Base-by-base conservation (phyloP, 371 early-diverging fungal species). In the Rhizomucor miehei region DNA sequence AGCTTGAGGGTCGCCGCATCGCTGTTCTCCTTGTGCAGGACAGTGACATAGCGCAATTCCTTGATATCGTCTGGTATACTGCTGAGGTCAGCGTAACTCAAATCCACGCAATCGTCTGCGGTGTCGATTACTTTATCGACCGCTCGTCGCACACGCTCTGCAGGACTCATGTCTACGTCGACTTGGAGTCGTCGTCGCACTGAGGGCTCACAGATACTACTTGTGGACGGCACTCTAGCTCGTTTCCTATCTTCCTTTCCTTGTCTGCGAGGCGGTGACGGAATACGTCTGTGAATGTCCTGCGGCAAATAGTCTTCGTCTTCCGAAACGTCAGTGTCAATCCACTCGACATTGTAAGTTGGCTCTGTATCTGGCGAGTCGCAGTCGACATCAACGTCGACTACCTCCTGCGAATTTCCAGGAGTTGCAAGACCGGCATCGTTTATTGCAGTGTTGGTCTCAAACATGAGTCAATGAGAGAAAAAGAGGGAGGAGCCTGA, bases 71-170 rank as follows among this genome's bases (percentile, higher is more conserved):
- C 60, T 4, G 83, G 83, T 47, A 83, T 67, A 43, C 79, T 75
- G 1, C 60, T 65, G 47, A 83, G 51, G 6, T 70, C 75, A 3
- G 8, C n/a, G 34, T 77, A 82, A 80, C 83, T 77, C 10, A 83
- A 58, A 46, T 83, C 80, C 12, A 79, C 74, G 29, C 63, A 59
- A n/a, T 80, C 79, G 6, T 62, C 56, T 6, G 81, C 84, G 48
- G 76, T 73, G 53, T 83, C 84, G 1, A 83, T 67, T 6, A 75
- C 77, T 23, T 63, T 60, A 51, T 81, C 77, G 21, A 83, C 73
- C 0, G 66, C 68, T 56, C 65, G 72, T 17, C 73, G 73, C 39
- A 77, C 77, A 56, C 67, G 72, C 16, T 68, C 63, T 5, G 51
- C 51, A 19, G 41, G 0, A 70, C 56, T 14, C 56, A 16, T 34